Conservation (phyloP, 805 yeast genomes). For the Kuraishia borneana region DNA sequence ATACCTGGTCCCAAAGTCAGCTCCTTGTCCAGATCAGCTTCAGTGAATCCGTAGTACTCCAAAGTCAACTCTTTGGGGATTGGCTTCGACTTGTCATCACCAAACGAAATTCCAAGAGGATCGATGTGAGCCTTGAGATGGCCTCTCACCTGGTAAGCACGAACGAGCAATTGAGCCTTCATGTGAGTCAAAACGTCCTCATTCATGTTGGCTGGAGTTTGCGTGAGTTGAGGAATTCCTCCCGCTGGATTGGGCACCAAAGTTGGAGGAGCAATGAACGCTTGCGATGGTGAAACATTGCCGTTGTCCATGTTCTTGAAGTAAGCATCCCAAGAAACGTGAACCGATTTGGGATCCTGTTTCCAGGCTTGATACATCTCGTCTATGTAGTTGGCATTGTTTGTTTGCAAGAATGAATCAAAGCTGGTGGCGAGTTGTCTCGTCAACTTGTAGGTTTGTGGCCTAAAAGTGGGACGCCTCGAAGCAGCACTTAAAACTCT, state of each 20-base stretch:
- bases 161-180: conserved; percentile 90
- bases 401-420: conserved; percentile 75
- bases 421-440: conserved; percentile 22
- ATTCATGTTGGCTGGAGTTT: conserved; percentile 32
- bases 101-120: conserved; percentile 87
- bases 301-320: conserved; percentile 80
- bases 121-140: conserved; percentile 92
- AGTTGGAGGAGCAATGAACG: conserved; percentile 89
- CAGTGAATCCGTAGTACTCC: conserved; percentile 87
- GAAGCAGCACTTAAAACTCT: background rate
- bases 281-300: conserved; percentile 56
- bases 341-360: conserved; percentile 83
- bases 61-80: conserved; percentile 81
- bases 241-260: conserved; percentile 74
- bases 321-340: conserved; percentile 94
- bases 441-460: background rate
- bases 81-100: conserved; percentile 40
- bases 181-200: conserved; percentile 76
- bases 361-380: conserved; percentile 97
- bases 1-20: conserved; percentile 97
- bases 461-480: background rate
- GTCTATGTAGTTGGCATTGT: conserved; percentile 86
- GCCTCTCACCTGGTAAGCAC: conserved; percentile 98
- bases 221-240: conserved; percentile 46
- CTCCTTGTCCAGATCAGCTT: conserved; percentile 70